Evolutionary conservation across 805 yeast genomes (phyloP).

Genomic region (Grigorovia jiainica): DNA sequence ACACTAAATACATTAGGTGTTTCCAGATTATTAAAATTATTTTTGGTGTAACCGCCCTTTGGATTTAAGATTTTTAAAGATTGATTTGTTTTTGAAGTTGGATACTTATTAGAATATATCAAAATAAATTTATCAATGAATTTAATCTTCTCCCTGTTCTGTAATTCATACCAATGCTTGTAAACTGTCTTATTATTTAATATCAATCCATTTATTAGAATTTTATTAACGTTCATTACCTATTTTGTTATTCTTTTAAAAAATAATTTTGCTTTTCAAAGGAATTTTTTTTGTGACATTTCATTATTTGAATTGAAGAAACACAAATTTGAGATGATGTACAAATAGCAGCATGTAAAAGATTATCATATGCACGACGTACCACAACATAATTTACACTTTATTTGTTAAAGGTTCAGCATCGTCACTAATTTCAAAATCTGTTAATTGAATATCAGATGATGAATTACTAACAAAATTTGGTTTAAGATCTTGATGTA

Average conservation of each 20-base stretch:
- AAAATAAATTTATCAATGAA: constrained; percentile 20
- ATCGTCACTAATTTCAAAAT: neutral
- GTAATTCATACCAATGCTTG: constrained; percentile 22
- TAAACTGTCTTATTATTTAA: neutral
- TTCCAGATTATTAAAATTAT: constrained; percentile 17
- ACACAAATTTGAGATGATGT: too few species aligned
- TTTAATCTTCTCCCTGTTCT: constrained; percentile 15
- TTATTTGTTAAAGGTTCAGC: too few species aligned
- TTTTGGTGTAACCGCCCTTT: constrained; percentile 5
- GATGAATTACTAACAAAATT: too few species aligned
- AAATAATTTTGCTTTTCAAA: too few species aligned
- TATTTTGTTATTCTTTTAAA: too few species aligned
- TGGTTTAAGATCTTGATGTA: too few species aligned
- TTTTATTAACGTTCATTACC: neutral
- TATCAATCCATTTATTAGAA: neutral
- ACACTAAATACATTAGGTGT: constrained; percentile 27
- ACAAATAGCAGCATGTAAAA: too few species aligned
- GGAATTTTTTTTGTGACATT: too few species aligned
- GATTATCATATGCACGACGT: too few species aligned
- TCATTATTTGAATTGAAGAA: too few species aligned
- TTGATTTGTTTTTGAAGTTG: constrained; percentile 24
- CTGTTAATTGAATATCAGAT: too few species aligned
- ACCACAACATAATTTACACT: too few species aligned
- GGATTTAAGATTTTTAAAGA: constrained; percentile 19
- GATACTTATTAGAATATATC: constrained; percentile 20